A percentile compares a stretch with the other conserved stretches of the same genome.
These are phyloP conservation scores for Carpinus fangiana DNA, from an alignment of 306 rosid species.

Conservation along the genomic window DNA sequence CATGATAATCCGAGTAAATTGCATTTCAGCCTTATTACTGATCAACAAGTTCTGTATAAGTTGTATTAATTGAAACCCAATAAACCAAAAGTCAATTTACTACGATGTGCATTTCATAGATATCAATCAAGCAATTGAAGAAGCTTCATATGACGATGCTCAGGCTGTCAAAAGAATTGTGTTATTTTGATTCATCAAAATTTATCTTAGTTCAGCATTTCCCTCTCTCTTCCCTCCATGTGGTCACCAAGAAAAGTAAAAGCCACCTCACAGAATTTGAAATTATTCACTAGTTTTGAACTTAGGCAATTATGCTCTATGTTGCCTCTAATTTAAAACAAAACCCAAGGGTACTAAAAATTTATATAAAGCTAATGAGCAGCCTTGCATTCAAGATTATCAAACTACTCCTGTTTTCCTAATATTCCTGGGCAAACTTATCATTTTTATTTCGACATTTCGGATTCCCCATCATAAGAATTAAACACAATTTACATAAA, in stretches of 20 bases:
- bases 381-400: not conserved
- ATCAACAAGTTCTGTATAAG: not conserved
- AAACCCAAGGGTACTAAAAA: not conserved
- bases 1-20: not conserved
- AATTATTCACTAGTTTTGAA: not conserved
- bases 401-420: not conserved
- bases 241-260: not conserved
- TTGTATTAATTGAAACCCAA: not conserved
- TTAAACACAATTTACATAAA: not conserved
- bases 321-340: not conserved
- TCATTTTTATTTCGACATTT: not conserved
- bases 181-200: too few species aligned
- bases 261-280: not conserved
- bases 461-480: not conserved
- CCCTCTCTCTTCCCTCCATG: not conserved
- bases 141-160: not conserved
- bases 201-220: not conserved
- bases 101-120: not conserved
- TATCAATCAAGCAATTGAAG: not conserved
- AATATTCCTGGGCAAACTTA: not conserved
- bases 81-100: slow-evolving; percentile 1
- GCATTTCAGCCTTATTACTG: not conserved
- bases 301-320: not conserved
- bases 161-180: not conserved
- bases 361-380: not conserved